Percentiles rank a stretch among this genome's conserved stretches.
These are phyloP conservation scores for Neopestalotiopsis sp. DNA, from an alignment of 2,329 filamentous ascomycete species.

Conservation along the genomic window DNA sequence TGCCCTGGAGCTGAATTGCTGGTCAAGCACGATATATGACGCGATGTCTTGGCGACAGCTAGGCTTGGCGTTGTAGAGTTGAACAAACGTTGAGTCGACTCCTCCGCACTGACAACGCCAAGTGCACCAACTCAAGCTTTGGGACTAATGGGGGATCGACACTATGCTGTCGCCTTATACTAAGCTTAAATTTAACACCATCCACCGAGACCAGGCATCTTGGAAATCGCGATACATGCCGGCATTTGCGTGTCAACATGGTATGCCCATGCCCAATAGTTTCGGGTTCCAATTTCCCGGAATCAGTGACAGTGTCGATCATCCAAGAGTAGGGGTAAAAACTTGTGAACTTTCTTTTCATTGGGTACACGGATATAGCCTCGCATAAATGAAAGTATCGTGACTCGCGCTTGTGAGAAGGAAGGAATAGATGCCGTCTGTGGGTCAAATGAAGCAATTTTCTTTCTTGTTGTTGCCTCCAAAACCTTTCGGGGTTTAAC, in stretches of 20 bases:
- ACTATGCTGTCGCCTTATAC: neutral
- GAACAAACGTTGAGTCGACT: neutral
- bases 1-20: neutral
- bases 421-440: neutral
- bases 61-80: no score
- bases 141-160: neutral
- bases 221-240: neutral
- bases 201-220: neutral
- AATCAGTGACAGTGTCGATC: neutral
- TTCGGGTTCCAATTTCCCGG: neutral
- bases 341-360: neutral
- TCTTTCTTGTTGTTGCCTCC: neutral
- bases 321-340: neutral
- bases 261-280: constrained; percentile 4
- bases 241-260: neutral
- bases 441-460: neutral
- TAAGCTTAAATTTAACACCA: neutral
- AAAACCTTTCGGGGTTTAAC: neutral
- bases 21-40: constrained; percentile 11
- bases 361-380: neutral
- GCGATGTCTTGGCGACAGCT: constrained; percentile 2
- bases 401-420: neutral
- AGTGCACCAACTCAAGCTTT: neutral
- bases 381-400: neutral
- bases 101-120: neutral